Percentiles rank a stretch among this genome's conserved stretches.
phyloP scores from a whole-genome alignment of 1,284 basidiomycete genomes.

The Kalmanozyma brasiliensis region DNA sequence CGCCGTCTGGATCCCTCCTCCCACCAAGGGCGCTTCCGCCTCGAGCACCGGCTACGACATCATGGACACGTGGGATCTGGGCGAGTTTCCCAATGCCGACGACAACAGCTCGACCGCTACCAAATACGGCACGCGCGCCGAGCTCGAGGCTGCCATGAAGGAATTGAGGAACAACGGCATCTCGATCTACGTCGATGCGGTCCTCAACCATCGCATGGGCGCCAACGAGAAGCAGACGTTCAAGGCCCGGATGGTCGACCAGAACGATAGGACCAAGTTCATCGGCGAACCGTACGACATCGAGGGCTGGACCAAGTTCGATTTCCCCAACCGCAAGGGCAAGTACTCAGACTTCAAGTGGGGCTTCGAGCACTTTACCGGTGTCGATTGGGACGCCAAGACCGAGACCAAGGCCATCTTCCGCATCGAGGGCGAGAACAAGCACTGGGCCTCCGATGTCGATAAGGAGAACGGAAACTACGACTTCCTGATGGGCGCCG shows the following conservation, averaged over 20 bases:
- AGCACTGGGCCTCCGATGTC: slow-evolving; percentile 70
- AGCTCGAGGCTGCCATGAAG: slow-evolving; percentile 78
- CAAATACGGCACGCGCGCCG: slow-evolving; percentile 89
- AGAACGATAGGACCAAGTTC: slow-evolving; percentile 46
- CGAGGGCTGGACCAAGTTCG: slow-evolving; percentile 72
- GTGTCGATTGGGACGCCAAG: slow-evolving; percentile 86
- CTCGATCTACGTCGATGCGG: slow-evolving; percentile 70
- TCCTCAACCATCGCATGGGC: slow-evolving; percentile 74
- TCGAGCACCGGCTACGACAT: slow-evolving; percentile 70
- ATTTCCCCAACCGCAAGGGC: slow-evolving; percentile 80
- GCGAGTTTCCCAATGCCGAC: slow-evolving; percentile 81
- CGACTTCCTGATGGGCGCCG: slow-evolving; percentile 69
- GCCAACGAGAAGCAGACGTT: slow-evolving; percentile 83
- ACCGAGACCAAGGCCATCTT: slow-evolving; percentile 76
- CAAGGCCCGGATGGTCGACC: slow-evolving; percentile 55
- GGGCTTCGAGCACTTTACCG: slow-evolving; percentile 70
- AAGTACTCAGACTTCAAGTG: slow-evolving; percentile 74
- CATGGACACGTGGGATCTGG: slow-evolving; percentile 72
- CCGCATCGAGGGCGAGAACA: slow-evolving; percentile 70
- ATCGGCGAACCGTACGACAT: slow-evolving; percentile 49
- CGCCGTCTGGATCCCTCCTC: slow-evolving; percentile 74
- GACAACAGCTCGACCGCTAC: slow-evolving; percentile 78
- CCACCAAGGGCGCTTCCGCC: slow-evolving; percentile 68
- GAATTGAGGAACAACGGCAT: slow-evolving; percentile 69
- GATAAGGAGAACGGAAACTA: slow-evolving; percentile 69